These are phyloP conservation scores for Plasmodium vivax DNA, from an alignment of 169 alveolate genomes.

Conservation along the genomic window DNA sequence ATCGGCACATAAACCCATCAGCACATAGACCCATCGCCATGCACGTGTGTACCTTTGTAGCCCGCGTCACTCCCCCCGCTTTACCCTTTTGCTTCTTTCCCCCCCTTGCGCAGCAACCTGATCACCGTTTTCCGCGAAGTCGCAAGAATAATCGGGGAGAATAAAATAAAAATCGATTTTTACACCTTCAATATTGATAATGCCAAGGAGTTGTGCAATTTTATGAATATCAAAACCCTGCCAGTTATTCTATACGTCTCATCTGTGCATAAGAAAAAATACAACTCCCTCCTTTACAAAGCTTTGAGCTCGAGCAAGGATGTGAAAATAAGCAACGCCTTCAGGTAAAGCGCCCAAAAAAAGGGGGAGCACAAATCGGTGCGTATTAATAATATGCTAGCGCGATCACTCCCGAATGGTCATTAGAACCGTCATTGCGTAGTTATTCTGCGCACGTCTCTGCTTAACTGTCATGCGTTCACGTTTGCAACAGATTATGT, in stretches of 20 bases:
- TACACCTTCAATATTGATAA: conserved; percentile 64
- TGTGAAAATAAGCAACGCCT: conserved; percentile 70
- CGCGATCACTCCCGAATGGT: not conserved
- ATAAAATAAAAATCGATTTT: conserved; percentile 47
- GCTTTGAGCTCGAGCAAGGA: conserved; percentile 53
- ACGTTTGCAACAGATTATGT: not conserved
- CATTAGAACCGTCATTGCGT: not conserved
- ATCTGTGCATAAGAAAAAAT: conserved; percentile 63
- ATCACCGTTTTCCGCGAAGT: conserved; percentile 72
- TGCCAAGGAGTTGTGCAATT: conserved; percentile 49
- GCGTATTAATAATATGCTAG: not conserved
- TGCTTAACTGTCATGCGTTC: not conserved
- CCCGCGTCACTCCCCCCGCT: not conserved
- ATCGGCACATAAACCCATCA: not conserved
- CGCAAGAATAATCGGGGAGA: conserved; percentile 44
- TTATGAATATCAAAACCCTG: conserved; percentile 25
- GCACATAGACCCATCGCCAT: not conserved
- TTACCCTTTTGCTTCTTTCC: not conserved
- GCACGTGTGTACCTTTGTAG: not conserved
- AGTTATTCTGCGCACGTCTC: not conserved
- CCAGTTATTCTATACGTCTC: conserved; percentile 68
- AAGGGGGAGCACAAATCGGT: not conserved
- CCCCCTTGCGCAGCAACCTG: conserved; percentile 31
- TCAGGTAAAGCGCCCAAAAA: conserved; percentile 43
- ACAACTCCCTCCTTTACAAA: conserved; percentile 43